These are phyloP conservation scores for Botryosphaeria agaves DNA, from an alignment of 2,329 filamentous ascomycete species.

Conservation along the genomic window DNA sequence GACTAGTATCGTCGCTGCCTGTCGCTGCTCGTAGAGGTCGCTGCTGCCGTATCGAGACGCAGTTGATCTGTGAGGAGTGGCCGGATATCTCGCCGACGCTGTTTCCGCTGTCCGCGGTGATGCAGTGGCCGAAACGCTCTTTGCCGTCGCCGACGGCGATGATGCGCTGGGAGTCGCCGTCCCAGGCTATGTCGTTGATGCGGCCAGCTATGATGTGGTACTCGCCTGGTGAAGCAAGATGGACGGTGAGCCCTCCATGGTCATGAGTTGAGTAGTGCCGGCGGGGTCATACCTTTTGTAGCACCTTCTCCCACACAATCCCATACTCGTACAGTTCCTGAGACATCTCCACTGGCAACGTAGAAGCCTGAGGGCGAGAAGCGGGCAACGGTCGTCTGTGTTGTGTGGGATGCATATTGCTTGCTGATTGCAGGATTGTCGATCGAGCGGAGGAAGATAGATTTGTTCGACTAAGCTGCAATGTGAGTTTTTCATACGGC, in stretches of 20 bases:
- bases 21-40: conserved; percentile 83
- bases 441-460: conserved; percentile 87
- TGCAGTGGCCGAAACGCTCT: conserved; percentile 83
- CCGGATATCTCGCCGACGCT: conserved; percentile 87
- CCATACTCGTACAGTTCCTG: conserved; percentile 80
- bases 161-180: conserved; percentile 88
- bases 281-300: conserved; percentile 46
- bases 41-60: conserved; percentile 76
- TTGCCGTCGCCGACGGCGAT: conserved; percentile 93
- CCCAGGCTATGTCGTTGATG: conserved; percentile 95
- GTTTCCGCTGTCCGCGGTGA: conserved; percentile 91
- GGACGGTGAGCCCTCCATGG: not conserved
- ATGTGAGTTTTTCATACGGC: not conserved
- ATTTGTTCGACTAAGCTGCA: conserved; percentile 63
- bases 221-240: conserved; percentile 39
- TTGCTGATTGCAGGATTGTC: conserved; percentile 70
- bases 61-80: conserved; percentile 80
- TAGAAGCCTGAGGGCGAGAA: conserved; percentile 94
- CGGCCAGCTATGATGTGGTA: conserved; percentile 88
- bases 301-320: conserved; percentile 71
- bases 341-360: conserved; percentile 76
- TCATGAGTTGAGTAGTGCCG: not conserved
- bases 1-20: conserved; percentile 71
- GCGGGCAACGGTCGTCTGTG: conserved; percentile 76
- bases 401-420: conserved; percentile 85